Evolutionary conservation across 805 yeast genomes (phyloP).

Genomic region (Ogataea naganishii): DNA sequence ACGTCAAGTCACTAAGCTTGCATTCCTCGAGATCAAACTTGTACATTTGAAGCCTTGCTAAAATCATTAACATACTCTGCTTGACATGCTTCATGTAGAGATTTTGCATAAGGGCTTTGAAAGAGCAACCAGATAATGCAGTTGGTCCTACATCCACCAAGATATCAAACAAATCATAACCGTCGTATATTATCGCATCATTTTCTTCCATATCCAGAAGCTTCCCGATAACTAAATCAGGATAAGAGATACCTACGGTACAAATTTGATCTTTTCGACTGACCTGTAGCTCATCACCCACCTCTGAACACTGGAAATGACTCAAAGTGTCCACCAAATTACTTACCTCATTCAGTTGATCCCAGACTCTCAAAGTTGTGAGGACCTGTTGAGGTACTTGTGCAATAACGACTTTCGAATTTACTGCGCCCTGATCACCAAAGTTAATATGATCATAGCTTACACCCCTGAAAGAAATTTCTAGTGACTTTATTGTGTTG

Average conservation of each 20-base stretch:
- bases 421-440: too few species aligned
- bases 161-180: conserved; percentile 44
- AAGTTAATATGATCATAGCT: too few species aligned
- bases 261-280: conserved; percentile 4
- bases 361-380: conserved; percentile 44
- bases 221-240: conserved; percentile 23
- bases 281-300: background rate
- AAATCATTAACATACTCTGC: conserved; percentile 29
- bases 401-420: conserved; percentile 40
- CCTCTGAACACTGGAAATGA: too few species aligned
- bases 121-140: conserved; percentile 33
- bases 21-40: conserved; percentile 4
- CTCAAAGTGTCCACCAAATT: too few species aligned
- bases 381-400: conserved; percentile 57
- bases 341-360: conserved; percentile 25
- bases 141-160: conserved; percentile 43
- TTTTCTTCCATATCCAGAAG: conserved; percentile 51
- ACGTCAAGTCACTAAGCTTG: conserved; percentile 6
- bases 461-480: conserved; percentile 59
- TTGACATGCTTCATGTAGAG: conserved; percentile 47
- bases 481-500: conserved; percentile 59
- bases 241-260: too few species aligned
- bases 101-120: conserved; percentile 36
- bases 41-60: conserved; percentile 8
- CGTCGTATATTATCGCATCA: conserved; percentile 22